Percentiles rank a stretch among this genome's conserved stretches.
Conservation (phyloP, 768 basidiomycete species). For the Collybiopsis confluens region DNA sequence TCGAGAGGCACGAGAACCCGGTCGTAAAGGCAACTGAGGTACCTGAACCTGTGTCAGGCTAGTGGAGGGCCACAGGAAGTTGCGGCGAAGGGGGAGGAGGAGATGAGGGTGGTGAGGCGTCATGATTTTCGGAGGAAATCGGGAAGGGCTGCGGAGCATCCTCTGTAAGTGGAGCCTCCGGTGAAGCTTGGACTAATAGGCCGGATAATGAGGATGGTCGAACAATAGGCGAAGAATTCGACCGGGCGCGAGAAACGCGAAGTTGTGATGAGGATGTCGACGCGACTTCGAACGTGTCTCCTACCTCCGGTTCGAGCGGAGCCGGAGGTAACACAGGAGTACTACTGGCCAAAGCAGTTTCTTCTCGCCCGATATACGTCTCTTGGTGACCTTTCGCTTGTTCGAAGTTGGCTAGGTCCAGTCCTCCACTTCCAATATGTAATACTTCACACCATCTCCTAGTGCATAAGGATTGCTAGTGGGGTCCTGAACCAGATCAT, state of each 20-base stretch:
- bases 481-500: no score
- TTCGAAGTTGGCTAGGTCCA: constrained; percentile 78
- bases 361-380: constrained; percentile 38
- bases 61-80: constrained; percentile 25
- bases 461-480: constrained; percentile 83
- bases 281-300: constrained; percentile 64
- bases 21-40: constrained; percentile 57
- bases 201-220: constrained; percentile 80
- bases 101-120: constrained; percentile 31
- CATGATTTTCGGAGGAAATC: constrained; percentile 16
- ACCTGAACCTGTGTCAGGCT: constrained; percentile 30
- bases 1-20: constrained; percentile 69
- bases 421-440: constrained; percentile 90
- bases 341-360: constrained; percentile 22
- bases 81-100: constrained; percentile 34
- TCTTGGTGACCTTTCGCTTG: constrained; percentile 56
- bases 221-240: constrained; percentile 64
- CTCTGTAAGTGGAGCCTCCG: constrained; percentile 30
- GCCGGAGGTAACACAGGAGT: constrained; percentile 47
- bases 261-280: constrained; percentile 65
- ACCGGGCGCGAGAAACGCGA: constrained; percentile 62
- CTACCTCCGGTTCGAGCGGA: constrained; percentile 67
- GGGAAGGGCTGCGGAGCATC: constrained; percentile 10
- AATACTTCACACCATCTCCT: constrained; percentile 86
- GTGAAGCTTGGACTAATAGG: constrained; percentile 70